Evolutionary conservation across 2,329 filamentous ascomycete species (phyloP).

Genomic region (Neofusicoccum sp.): DNA sequence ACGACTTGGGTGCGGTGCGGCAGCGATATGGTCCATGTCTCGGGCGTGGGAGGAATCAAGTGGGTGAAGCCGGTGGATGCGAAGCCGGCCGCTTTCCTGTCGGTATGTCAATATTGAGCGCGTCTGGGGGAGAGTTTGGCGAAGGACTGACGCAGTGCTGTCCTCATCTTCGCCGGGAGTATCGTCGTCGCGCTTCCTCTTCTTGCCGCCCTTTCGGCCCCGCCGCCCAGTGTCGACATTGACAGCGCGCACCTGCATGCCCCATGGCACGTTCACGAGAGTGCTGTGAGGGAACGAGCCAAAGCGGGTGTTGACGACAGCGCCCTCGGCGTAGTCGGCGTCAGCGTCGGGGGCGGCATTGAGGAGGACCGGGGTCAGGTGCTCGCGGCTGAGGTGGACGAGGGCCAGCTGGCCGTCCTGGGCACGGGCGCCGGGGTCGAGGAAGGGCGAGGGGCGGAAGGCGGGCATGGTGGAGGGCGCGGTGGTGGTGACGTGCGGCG

Average conservation of each 20-base stretch:
- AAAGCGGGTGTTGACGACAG: slow-evolving; percentile 81
- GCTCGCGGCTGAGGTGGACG: slow-evolving; percentile 84
- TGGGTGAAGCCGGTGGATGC: slow-evolving; percentile 70
- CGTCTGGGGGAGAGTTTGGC: background rate
- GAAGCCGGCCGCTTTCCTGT: slow-evolving; percentile 44
- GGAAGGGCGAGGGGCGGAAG: slow-evolving; percentile 65
- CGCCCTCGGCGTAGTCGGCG: slow-evolving; percentile 46
- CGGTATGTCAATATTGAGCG: background rate
- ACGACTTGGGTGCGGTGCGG: slow-evolving; percentile 84
- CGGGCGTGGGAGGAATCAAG: slow-evolving; percentile 73
- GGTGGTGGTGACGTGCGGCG: background rate
- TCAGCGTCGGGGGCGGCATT: slow-evolving; percentile 28
- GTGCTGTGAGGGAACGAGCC: slow-evolving; percentile 65
- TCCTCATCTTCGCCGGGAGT: slow-evolving; percentile 35
- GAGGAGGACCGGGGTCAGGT: slow-evolving; percentile 70
- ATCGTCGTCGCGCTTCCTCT: slow-evolving; percentile 48
- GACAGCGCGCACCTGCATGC: slow-evolving; percentile 85
- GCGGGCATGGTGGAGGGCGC: slow-evolving; percentile 5
- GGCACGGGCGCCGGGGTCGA: slow-evolving; percentile 66
- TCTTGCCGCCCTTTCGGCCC: slow-evolving; percentile 58
- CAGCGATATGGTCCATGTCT: slow-evolving; percentile 76
- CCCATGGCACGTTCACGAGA: slow-evolving; percentile 74
- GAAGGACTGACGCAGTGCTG: slow-evolving; percentile 14
- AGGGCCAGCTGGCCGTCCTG: slow-evolving; percentile 70
- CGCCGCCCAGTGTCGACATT: slow-evolving; percentile 89